Percentiles rank a stretch among this genome's conserved stretches.
phyloP scores from a whole-genome alignment of 441 rosid genomes.

The Capsella rubella region DNA sequence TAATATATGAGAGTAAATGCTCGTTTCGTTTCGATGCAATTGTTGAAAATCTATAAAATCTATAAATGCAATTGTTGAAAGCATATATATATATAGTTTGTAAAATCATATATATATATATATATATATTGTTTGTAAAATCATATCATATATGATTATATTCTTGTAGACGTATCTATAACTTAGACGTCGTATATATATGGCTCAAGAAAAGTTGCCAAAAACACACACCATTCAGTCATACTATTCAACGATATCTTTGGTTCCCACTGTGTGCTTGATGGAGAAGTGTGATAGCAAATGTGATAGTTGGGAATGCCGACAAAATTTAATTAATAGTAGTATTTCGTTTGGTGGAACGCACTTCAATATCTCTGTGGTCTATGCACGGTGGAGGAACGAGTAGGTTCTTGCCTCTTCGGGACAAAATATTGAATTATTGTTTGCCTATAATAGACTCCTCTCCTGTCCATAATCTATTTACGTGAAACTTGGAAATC shows the following conservation, averaged over 20 bases:
- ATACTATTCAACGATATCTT: not conserved
- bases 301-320: constrained; percentile 11
- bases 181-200: not conserved
- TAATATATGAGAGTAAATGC: not conserved
- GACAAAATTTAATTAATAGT: constrained; percentile 5
- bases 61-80: not conserved
- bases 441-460: not conserved
- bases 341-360: not conserved
- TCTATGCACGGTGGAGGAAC: not conserved
- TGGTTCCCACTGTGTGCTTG: not conserved
- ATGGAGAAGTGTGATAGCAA: constrained; percentile 10
- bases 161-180: not conserved
- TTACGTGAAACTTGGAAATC: not conserved
- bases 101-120: no score
- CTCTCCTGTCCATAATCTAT: not conserved
- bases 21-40: not conserved
- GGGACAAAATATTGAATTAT: not conserved
- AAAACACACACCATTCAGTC: not conserved
- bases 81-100: no score
- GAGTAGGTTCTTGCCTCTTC: constrained; percentile 28
- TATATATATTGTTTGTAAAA: no score
- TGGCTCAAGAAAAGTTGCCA: not conserved
- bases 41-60: not conserved
- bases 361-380: constrained; percentile 2
- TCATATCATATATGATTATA: not conserved